These are phyloP conservation scores for Lactifluus pinguis DNA, from an alignment of 768 basidiomycete species.

Conservation along the genomic window DNA sequence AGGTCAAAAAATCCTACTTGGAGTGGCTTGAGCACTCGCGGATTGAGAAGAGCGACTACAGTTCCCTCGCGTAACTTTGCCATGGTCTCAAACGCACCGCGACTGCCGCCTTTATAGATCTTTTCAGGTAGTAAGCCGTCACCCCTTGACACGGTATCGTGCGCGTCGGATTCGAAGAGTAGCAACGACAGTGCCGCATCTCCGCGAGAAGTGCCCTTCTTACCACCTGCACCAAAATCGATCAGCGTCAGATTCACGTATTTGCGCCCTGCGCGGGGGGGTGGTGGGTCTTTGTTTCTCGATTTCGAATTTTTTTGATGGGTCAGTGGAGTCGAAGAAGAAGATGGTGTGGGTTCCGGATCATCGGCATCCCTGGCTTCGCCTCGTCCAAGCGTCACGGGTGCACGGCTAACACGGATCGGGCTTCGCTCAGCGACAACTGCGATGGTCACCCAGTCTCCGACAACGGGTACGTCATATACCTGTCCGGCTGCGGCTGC, in stretches of 20 bases:
- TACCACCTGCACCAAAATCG: slow-evolving; percentile 65
- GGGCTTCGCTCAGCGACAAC: slow-evolving; percentile 89
- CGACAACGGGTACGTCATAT: slow-evolving; percentile 85
- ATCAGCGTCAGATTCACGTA: slow-evolving; percentile 82
- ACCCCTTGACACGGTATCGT: slow-evolving; percentile 45
- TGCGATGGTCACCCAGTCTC: slow-evolving; percentile 94
- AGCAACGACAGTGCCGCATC: slow-evolving; percentile 78
- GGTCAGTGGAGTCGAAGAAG: background rate
- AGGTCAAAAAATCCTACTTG: slow-evolving; percentile 38
- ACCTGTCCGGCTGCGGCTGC: slow-evolving; percentile 34
- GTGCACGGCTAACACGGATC: slow-evolving; percentile 61
- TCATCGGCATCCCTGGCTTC: slow-evolving; percentile 33
- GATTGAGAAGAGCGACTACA: slow-evolving; percentile 85
- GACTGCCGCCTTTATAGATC: slow-evolving; percentile 79
- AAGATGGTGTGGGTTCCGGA: background rate
- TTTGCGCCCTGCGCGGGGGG: slow-evolving; percentile 55
- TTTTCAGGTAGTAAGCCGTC: slow-evolving; percentile 47
- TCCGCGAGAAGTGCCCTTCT: slow-evolving; percentile 55
- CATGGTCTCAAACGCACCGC: slow-evolving; percentile 85
- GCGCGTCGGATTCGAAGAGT: slow-evolving; percentile 80
- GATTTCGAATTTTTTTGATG: slow-evolving; percentile 1
- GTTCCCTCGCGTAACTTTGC: slow-evolving; percentile 83
- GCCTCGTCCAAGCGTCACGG: slow-evolving; percentile 40
- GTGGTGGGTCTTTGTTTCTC: slow-evolving; percentile 20
- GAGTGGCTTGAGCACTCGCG: slow-evolving; percentile 77